Base-by-base conservation (phyloP, 768 basidiomycete genomes). In the Pilatotrama ljubarskyi region DNA sequence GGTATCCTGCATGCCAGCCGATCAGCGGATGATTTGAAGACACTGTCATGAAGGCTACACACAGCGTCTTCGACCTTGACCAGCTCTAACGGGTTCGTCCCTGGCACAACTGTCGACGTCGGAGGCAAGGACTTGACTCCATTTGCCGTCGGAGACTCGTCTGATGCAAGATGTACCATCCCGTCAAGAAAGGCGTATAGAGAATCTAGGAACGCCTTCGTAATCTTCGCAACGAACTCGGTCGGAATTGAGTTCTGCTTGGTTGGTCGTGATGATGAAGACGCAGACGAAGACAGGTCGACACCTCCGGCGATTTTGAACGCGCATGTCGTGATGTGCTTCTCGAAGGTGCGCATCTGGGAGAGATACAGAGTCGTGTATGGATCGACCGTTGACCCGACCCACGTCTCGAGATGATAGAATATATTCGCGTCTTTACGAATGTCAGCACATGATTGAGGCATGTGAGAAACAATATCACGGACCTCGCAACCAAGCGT, bases 111-210 rank as follows among this genome's bases (percentile, higher is more conserved):
- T 25, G 68, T 61, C 14, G 64, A 58, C 18, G 71, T 67, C 46
- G 72, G 70, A 15, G 77, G 74, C 26, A 68, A 57, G 40, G 68
- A 75, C 43, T 75, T 70, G 58, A 77, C 74, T 14, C 74, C 78
- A 6, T 69, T 73, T 10, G 75, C 72, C 29, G 83, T 73, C 22
- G 82, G 82, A 17, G 82, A 82, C 64, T 90, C 88, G 54, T 88
- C 83, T 29, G 82, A 90, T 14, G 91, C 91, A 18, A 96, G 80
- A 43, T 85, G 83, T 18, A 93, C 85, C 51, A 96, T 74, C 2
- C 95, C 94, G 67, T 96, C 93, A 40, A 97, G 75, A 67, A 96
- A 87, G 15, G 87, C 86, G 70, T 95, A 94, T 29, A 95, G 67
- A 0, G 86, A 82, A 69, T 98, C 95, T 66, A 95, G 70, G 75